phyloP scores from a whole-genome alignment of 352 stramenopile genomes.

The Pythium insidiosum region DNA sequence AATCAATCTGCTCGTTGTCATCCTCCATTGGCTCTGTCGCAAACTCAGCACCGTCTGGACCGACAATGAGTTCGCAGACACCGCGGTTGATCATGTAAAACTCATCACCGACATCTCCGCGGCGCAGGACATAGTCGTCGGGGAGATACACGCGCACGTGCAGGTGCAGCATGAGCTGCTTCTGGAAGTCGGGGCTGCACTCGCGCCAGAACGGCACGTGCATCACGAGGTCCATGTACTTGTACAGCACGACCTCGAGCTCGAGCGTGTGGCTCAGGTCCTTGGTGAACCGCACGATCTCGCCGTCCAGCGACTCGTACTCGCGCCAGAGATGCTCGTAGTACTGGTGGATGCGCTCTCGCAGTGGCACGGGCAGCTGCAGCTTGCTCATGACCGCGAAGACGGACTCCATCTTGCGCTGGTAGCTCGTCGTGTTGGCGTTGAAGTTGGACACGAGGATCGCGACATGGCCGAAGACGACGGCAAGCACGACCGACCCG shows the following conservation, averaged over 20 bases:
- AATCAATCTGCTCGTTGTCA: too few relatives aligned
- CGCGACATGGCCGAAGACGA: conserved; percentile 59
- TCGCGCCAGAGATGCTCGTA: conserved; percentile 63
- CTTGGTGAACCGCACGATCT: conserved; percentile 38
- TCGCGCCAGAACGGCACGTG: conserved; percentile 49
- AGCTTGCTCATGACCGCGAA: conserved; percentile 54
- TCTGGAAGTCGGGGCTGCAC: conserved; percentile 51
- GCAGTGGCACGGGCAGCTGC: conserved; percentile 27
- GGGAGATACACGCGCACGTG: conserved; percentile 59
- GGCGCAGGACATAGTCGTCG: conserved; percentile 63
- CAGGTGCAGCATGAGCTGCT: conserved; percentile 45
- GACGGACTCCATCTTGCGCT: conserved; percentile 62
- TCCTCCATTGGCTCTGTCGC: too few relatives aligned
- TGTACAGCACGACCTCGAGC: conserved; percentile 62
- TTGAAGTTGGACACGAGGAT: conserved; percentile 62
- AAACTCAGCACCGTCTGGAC: conserved; percentile 21
- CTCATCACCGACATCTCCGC: conserved; percentile 44
- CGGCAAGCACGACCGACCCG: conserved; percentile 46
- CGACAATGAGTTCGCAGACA: conserved; percentile 29
- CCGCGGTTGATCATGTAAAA: conserved; percentile 71
- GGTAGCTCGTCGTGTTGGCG: conserved; percentile 37
- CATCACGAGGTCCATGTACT: conserved; percentile 65
- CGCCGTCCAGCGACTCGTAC: conserved; percentile 53
- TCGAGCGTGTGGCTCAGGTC: conserved; percentile 52
- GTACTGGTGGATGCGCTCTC: conserved; percentile 62